These are phyloP conservation scores for Penstemon newberryi DNA, from an alignment of 257 asterid genomes.

Conservation along the genomic window DNA sequence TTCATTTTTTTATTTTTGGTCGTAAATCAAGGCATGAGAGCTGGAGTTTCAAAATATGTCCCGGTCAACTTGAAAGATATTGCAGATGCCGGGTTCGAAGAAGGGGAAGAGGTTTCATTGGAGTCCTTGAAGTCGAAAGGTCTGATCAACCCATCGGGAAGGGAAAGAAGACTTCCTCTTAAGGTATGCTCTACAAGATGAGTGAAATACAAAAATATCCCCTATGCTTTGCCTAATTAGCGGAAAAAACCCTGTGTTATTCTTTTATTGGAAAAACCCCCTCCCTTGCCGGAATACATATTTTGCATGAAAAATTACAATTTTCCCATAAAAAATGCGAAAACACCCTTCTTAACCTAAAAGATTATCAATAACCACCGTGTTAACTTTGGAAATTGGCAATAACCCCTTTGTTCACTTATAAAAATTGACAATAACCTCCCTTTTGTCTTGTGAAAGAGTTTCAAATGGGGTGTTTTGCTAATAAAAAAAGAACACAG, in stretches of 20 bases:
- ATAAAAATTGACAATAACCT: too few relatives aligned
- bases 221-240: too few relatives aligned
- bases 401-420: too few relatives aligned
- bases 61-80: constrained; percentile 86
- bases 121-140: constrained; percentile 87
- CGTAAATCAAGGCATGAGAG: constrained; percentile 69
- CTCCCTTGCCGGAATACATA: too few relatives aligned
- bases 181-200: constrained; percentile 52
- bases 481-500: too few relatives aligned
- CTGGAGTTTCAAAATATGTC: constrained; percentile 89
- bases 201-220: not conserved
- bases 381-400: not conserved
- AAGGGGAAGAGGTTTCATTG: constrained; percentile 92
- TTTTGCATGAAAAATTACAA: too few relatives aligned
- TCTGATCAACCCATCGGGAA: constrained; percentile 89
- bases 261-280: too few relatives aligned
- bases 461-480: too few relatives aligned
- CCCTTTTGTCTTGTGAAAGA: not conserved
- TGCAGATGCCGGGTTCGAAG: constrained; percentile 76
- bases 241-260: too few relatives aligned
- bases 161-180: constrained; percentile 88
- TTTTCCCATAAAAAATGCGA: too few relatives aligned
- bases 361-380: not conserved
- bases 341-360: too few relatives aligned
- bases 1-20: not conserved